phyloP scores from a whole-genome alignment of 2,329 filamentous ascomycete species.

The Nemania serpens region DNA sequence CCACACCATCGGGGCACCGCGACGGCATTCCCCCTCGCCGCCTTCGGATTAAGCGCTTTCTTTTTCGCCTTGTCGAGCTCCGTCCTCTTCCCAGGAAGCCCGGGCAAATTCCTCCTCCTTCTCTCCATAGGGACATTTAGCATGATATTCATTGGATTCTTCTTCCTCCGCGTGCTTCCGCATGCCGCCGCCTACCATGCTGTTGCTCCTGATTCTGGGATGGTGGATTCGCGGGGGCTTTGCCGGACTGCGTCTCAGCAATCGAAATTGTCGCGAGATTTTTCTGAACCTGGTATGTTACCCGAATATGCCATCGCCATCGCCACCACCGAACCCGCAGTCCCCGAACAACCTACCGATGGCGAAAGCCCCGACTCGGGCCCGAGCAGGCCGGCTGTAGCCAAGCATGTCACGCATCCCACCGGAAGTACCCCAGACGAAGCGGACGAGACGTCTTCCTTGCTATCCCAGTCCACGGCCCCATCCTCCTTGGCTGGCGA shows the following conservation, averaged over 20 bases:
- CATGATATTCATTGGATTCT: slow-evolving; percentile 76
- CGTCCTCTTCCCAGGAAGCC: slow-evolving; percentile 80
- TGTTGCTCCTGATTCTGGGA: slow-evolving; percentile 51
- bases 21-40: slow-evolving; percentile 89
- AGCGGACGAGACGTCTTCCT: slow-evolving; percentile 77
- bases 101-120: slow-evolving; percentile 78
- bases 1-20: slow-evolving; percentile 89
- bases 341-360: slow-evolving; percentile 29
- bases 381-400: slow-evolving; percentile 30
- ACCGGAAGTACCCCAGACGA: slow-evolving; percentile 41
- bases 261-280: slow-evolving; percentile 45
- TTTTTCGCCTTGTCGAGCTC: slow-evolving; percentile 87
- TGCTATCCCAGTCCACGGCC: slow-evolving; percentile 69
- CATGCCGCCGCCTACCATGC: slow-evolving; percentile 57
- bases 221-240: slow-evolving; percentile 46
- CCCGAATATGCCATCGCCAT: slow-evolving; percentile 35
- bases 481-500: slow-evolving; percentile 54
- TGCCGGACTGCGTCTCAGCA: slow-evolving; percentile 50
- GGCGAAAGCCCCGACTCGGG: slow-evolving; percentile 24
- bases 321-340: slow-evolving; percentile 42
- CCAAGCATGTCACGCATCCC: slow-evolving; percentile 26
- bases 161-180: slow-evolving; percentile 80
- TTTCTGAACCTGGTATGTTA: slow-evolving; percentile 70
- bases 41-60: slow-evolving; percentile 93
- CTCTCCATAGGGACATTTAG: slow-evolving; percentile 78